Base-by-base conservation (phyloP, 805 yeast genomes). In the Vanderwaltozyma tropicalis region DNA sequence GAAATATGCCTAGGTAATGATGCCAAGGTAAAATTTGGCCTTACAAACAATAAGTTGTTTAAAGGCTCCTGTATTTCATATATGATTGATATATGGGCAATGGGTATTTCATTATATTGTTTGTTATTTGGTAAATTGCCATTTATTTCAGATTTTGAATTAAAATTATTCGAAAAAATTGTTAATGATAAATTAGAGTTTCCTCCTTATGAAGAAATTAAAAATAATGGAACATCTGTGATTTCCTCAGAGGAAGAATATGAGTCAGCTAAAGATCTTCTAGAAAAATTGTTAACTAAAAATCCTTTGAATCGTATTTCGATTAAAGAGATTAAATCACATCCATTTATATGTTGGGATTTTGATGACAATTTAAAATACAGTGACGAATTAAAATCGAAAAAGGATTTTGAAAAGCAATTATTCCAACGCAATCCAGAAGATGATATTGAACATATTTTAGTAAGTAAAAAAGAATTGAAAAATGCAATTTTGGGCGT, bases 51-150 rank as follows among this genome's bases (percentile, higher is more conserved):
- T 43, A 44, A 59, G 28, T 28, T 44, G 8, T 53, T 49, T 32
- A 44, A 53, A 34, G 55, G 59, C 22, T 73, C 78, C 4, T 74
- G 68, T 38, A 80, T 89, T 30, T 80, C 84, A 37, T 69, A 78
- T 54, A 86, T 83, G 58, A 83, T 92, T 39, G 98, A 92, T 62
- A 81, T 89, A n/a, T 92, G 98, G 98, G 95, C 98, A 0, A 61
- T 87, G 16, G 98, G 98, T 10, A 87, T 89, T 5, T 88, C 97
- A 0, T 63, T 92, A 14, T 92, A 78, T 59, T 88, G 96, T 55
- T 63, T 92, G 28, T 55, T 89, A 12, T 89, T 84, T 62, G 98
- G 98, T 10, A 69, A 71, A 44, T 72, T 92, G 31, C 98, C 98
- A 2, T 92, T 89, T 57, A 76, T 79, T 53, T 77, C 84, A 24